These are phyloP conservation scores for Strobilomyces dryophilus DNA, from an alignment of 768 basidiomycete species.

Conservation along the genomic window DNA sequence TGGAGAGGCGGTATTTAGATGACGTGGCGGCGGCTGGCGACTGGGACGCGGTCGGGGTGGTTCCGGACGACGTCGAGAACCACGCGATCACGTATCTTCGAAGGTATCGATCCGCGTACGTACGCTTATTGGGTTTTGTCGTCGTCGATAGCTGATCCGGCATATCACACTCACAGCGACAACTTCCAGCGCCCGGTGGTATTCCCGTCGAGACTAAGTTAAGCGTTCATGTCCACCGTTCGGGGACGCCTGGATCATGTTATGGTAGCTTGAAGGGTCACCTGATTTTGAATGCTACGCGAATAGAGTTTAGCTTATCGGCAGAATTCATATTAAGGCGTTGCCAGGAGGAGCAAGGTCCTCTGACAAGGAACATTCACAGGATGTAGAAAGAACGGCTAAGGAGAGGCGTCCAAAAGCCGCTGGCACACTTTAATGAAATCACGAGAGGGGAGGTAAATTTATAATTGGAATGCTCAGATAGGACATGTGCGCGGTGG, in stretches of 20 bases:
- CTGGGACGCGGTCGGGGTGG: conserved; percentile 80
- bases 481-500: conserved; percentile 22
- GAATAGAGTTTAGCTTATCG: conserved; percentile 23
- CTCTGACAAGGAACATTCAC: conserved; percentile 14
- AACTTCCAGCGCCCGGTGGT: conserved; percentile 67
- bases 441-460: conserved; percentile 14
- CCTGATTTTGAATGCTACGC: conserved; percentile 12
- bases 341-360: conserved; percentile 28
- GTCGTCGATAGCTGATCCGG: conserved; percentile 10
- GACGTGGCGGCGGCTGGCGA: conserved; percentile 71
- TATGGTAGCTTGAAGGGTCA: conserved; percentile 11
- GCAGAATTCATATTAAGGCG: conserved; percentile 22
- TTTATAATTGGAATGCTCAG: conserved; percentile 28
- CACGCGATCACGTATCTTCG: conserved; percentile 89
- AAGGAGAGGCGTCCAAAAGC: conserved; percentile 24
- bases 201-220: conserved; percentile 49
- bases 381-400: conserved; percentile 15
- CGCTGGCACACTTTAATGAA: conserved; percentile 15
- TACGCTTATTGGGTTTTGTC: conserved; percentile 25
- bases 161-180: conserved; percentile 37
- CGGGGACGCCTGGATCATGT: conserved; percentile 27
- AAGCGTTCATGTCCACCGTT: conserved; percentile 28
- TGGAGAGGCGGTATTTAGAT: conserved; percentile 81
- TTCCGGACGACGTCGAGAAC: conserved; percentile 80
- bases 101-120: conserved; percentile 85